Percentiles rank a stretch among this genome's conserved stretches.
These are phyloP conservation scores for Knufia fluminis DNA, from an alignment of 2,329 filamentous ascomycete genomes.

Conservation along the genomic window DNA sequence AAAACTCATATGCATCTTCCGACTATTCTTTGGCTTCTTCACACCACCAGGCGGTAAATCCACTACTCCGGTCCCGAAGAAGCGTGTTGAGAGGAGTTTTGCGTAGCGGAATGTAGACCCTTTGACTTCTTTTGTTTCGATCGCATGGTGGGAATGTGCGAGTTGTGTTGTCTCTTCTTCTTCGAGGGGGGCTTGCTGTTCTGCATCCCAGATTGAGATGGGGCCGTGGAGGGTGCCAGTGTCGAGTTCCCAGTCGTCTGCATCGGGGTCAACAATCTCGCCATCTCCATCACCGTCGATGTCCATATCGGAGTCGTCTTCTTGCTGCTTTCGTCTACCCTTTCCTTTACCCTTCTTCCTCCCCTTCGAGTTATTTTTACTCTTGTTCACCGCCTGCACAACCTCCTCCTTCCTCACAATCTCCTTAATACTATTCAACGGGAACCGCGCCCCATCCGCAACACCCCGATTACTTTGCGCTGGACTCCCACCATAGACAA, in stretches of 20 bases:
- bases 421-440: constrained; percentile 64
- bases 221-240: constrained; percentile 35
- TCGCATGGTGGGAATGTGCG: constrained; percentile 49
- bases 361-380: constrained; percentile 31
- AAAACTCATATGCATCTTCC: constrained; percentile 96
- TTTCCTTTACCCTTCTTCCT: constrained; percentile 29
- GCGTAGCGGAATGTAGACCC: constrained; percentile 65
- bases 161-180: constrained; percentile 43
- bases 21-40: constrained; percentile 84
- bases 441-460: constrained; percentile 43
- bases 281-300: constrained; percentile 29
- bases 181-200: constrained; percentile 29
- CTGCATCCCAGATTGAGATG: constrained; percentile 35
- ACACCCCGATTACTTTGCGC: constrained; percentile 31
- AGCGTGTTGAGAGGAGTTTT: constrained; percentile 74
- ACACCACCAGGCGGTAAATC: constrained; percentile 74
- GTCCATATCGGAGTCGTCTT: constrained; percentile 31
- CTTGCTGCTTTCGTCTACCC: constrained; percentile 24
- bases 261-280: constrained; percentile 23
- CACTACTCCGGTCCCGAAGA: constrained; percentile 83
- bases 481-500: constrained; percentile 54
- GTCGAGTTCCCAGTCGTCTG: constrained; percentile 38
- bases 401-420: constrained; percentile 65
- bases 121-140: constrained; percentile 50
- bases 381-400: constrained; percentile 27